Evolutionary conservation across 2,329 filamentous ascomycete species (phyloP).

Genomic region (Neopestalotiopsis sp.): DNA sequence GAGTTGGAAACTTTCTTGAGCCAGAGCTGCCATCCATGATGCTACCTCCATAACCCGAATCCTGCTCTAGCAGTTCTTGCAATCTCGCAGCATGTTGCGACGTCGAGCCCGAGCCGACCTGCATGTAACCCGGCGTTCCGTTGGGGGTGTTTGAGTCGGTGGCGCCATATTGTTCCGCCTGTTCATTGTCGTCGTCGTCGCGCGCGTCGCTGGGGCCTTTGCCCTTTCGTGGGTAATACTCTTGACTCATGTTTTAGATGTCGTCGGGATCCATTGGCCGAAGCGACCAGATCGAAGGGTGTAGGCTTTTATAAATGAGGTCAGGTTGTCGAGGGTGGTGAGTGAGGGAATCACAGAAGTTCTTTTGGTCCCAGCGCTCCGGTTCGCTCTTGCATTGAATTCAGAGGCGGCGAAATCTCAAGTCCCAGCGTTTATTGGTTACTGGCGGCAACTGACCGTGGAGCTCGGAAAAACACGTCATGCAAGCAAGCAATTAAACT

Average conservation of each 20-base stretch:
- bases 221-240: conserved; percentile 60
- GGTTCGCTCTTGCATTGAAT: conserved; percentile 13
- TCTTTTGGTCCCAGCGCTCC: conserved; percentile 6
- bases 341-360: not conserved
- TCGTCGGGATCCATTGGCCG: conserved; percentile 40
- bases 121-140: conserved; percentile 75
- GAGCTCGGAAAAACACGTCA: conserved; percentile 24
- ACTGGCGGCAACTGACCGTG: not conserved
- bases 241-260: conserved; percentile 60
- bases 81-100: conserved; percentile 82
- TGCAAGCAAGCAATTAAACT: conserved; percentile 14
- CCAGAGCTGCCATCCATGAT: conserved; percentile 66
- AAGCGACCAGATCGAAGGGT: conserved; percentile 20
- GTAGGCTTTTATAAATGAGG: conserved; percentile 8
- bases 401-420: conserved; percentile 19
- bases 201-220: conserved; percentile 47
- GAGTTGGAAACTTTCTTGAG: conserved; percentile 31
- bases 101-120: conserved; percentile 80
- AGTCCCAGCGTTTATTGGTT: conserved; percentile 18
- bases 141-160: conserved; percentile 30
- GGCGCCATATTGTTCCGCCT: conserved; percentile 29
- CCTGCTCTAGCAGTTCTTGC: conserved; percentile 80
- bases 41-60: conserved; percentile 92
- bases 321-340: not conserved
- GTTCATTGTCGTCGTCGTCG: conserved; percentile 31